Conservation (phyloP, 495 filamentous ascomycete species). For the Xylaria bambusicola region DNA sequence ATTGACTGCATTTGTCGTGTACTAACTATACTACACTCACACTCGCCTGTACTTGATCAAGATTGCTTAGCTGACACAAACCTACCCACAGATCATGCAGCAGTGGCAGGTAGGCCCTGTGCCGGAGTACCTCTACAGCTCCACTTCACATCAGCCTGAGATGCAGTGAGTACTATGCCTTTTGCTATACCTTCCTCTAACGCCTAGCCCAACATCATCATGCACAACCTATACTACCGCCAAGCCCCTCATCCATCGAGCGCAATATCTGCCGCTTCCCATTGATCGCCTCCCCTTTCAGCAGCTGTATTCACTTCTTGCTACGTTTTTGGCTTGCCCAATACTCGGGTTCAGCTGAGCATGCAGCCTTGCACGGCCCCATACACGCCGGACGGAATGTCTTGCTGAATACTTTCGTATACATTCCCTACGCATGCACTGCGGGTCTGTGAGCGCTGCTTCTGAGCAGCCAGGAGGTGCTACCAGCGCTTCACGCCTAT, state of each 20-base stretch:
- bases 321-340: background rate
- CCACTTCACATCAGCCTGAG: slow-evolving; percentile 50
- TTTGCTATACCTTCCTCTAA: slow-evolving; percentile 22
- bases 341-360: slow-evolving; percentile 20
- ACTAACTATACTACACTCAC: background rate
- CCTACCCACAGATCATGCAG: slow-evolving; percentile 51
- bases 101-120: slow-evolving; percentile 53
- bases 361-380: slow-evolving; percentile 15
- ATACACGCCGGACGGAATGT: slow-evolving; percentile 15
- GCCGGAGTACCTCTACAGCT: slow-evolving; percentile 49
- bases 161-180: slow-evolving; percentile 52
- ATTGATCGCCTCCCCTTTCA: slow-evolving; percentile 13
- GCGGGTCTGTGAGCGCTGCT: background rate
- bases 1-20: background rate
- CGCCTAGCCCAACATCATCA: slow-evolving; percentile 15
- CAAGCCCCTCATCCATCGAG: slow-evolving; percentile 8
- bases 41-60: background rate
- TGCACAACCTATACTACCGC: slow-evolving; percentile 38
- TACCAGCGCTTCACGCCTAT: too few relatives aligned
- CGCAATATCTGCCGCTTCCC: slow-evolving; percentile 11
- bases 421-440: background rate
- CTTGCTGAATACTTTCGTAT: slow-evolving; percentile 18
- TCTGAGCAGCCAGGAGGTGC: too few relatives aligned
- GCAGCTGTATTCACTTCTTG: slow-evolving; percentile 4
- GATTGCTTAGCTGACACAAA: slow-evolving; percentile 30